phyloP scores from a whole-genome alignment of 768 basidiomycete genomes.

The Calocybe indica region DNA sequence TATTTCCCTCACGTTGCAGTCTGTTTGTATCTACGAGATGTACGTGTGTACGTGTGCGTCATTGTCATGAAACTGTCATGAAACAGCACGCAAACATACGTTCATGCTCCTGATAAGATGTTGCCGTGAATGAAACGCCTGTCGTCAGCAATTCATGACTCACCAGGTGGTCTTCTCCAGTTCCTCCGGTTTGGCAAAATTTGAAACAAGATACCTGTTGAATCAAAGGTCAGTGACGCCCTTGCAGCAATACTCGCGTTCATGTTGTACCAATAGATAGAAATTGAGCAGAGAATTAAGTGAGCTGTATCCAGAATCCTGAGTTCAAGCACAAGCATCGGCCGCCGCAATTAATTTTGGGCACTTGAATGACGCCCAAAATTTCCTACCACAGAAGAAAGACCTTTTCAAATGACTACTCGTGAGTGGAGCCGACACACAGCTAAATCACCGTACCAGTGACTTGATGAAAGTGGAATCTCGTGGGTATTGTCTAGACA shows the following conservation, averaged over 20 bases:
- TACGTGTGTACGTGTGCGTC: slow-evolving; percentile 8
- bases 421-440: background rate
- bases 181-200: slow-evolving; percentile 32
- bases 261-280: slow-evolving; percentile 37
- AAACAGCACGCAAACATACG: slow-evolving; percentile 15
- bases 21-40: slow-evolving; percentile 40
- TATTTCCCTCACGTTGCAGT: slow-evolving; percentile 35
- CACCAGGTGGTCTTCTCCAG: slow-evolving; percentile 36
- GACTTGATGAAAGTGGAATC: slow-evolving; percentile 33
- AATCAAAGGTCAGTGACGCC: background rate
- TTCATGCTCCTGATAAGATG: slow-evolving; percentile 33
- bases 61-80: background rate
- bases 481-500: slow-evolving; percentile 29
- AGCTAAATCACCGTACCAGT: slow-evolving; percentile 24
- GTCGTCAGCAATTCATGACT: slow-evolving; percentile 5
- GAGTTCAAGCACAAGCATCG: background rate
- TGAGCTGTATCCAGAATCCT: slow-evolving; percentile 41
- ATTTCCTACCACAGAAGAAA: slow-evolving; percentile 26
- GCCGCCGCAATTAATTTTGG: too few relatives aligned
- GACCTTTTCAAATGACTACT: slow-evolving; percentile 18
- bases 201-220: slow-evolving; percentile 39
- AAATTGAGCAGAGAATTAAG: slow-evolving; percentile 34
- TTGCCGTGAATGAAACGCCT: background rate
- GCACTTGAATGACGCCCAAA: background rate
- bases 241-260: background rate